Conservation (phyloP, 1,284 basidiomycete species). For the Rhodotorula sp. region DNA sequence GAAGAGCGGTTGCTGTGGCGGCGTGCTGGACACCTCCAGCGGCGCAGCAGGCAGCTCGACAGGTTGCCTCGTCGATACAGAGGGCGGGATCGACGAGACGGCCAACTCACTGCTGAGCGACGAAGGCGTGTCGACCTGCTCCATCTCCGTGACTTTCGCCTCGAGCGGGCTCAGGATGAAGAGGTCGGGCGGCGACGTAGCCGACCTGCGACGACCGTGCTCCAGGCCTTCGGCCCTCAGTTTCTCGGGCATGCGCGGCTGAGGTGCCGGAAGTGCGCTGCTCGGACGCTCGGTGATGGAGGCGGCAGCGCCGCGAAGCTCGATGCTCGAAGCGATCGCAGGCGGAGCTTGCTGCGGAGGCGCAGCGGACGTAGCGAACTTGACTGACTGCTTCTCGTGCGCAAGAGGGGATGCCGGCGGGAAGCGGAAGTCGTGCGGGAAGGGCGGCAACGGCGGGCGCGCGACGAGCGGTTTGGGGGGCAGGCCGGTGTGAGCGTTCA, state of each 20-base stretch:
- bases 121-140: not conserved
- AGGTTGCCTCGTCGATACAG: not conserved
- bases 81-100: not conserved
- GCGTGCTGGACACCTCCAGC: no score
- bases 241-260: not conserved
- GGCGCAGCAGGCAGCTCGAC: not conserved
- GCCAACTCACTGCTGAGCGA: not conserved
- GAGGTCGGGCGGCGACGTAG: not conserved
- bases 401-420: not conserved
- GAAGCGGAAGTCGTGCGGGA: not conserved
- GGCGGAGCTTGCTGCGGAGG: not conserved
- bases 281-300: not conserved
- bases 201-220: not conserved
- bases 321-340: no score
- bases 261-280: not conserved
- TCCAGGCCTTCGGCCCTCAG: not conserved
- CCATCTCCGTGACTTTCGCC: not conserved
- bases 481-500: no score
- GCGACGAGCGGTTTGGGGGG: not conserved
- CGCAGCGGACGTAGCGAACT: no score
- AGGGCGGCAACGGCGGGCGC: constrained; percentile 1
- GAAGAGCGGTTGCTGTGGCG: no score
- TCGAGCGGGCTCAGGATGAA: not conserved
- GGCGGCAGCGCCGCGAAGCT: not conserved
- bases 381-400: no score